Conservation (phyloP, 1,284 basidiomycete genomes). For the Grifola frondosa region DNA sequence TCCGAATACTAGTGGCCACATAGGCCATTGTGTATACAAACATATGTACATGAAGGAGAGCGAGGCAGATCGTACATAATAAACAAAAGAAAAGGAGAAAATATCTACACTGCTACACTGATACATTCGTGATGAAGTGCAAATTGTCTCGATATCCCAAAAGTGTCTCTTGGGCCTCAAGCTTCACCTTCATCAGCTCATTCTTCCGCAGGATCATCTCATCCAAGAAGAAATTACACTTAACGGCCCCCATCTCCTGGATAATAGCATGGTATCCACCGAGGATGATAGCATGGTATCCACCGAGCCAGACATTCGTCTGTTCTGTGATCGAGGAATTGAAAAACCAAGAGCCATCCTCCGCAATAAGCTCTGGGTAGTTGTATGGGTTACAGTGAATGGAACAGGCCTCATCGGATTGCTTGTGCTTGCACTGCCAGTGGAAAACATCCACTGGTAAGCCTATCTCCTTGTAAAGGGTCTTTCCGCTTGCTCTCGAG, state of each 20-base stretch:
- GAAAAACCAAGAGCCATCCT: slow-evolving; percentile 24
- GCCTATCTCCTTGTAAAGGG: slow-evolving; percentile 12
- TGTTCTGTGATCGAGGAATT: slow-evolving; percentile 36
- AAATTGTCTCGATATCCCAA: too few relatives aligned
- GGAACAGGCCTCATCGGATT: slow-evolving; percentile 32
- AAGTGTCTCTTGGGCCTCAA: too few relatives aligned
- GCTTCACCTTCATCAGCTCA: background rate
- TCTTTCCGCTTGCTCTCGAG: background rate
- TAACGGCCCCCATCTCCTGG: slow-evolving; percentile 30
- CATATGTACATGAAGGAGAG: too few relatives aligned
- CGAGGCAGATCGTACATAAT: too few relatives aligned
- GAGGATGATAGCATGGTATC: slow-evolving; percentile 34
- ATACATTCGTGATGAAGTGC: too few relatives aligned
- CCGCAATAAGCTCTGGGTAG: slow-evolving; percentile 26
- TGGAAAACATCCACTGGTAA: slow-evolving; percentile 42
- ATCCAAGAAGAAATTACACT: slow-evolving; percentile 8
- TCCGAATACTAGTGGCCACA: too few relatives aligned
- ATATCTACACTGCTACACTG: too few relatives aligned
- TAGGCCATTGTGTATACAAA: too few relatives aligned
- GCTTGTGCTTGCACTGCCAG: slow-evolving; percentile 39
- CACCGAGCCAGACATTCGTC: slow-evolving; percentile 38
- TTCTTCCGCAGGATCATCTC: slow-evolving; percentile 7
- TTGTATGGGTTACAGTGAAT: slow-evolving; percentile 35
- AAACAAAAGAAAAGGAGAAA: too few relatives aligned
- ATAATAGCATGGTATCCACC: slow-evolving; percentile 35